Percentiles rank a stretch among this genome's conserved stretches.
phyloP scores from a whole-genome alignment of 345 rosid species.

The Linum usitatissimum region DNA sequence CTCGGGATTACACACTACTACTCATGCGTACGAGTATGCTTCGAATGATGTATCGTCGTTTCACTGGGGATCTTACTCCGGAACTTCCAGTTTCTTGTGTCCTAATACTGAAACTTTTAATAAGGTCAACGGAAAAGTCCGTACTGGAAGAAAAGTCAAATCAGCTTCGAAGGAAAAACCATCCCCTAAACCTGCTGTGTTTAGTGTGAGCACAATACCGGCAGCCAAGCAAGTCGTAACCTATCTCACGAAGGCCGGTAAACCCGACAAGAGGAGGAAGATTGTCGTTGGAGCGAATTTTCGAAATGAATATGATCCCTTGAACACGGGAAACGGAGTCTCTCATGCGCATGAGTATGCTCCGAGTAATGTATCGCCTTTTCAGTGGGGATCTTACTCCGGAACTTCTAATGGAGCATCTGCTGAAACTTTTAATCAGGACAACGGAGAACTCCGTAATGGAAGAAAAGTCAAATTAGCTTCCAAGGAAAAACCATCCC shows the following conservation, averaged over 20 bases:
- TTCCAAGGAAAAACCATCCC: slow-evolving; percentile 40
- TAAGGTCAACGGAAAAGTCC: slow-evolving; percentile 41
- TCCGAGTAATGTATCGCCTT: slow-evolving; percentile 51
- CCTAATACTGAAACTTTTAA: slow-evolving; percentile 42
- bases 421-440: slow-evolving; percentile 41
- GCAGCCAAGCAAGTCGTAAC: slow-evolving; percentile 25
- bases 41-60: slow-evolving; percentile 54
- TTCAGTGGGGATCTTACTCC: slow-evolving; percentile 59
- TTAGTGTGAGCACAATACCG: slow-evolving; percentile 20
- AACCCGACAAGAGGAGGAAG: slow-evolving; percentile 75
- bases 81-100: slow-evolving; percentile 43
- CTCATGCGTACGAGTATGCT: slow-evolving; percentile 67
- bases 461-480: slow-evolving; percentile 37
- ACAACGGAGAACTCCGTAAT: slow-evolving; percentile 36
- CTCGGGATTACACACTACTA: slow-evolving; percentile 49
- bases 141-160: slow-evolving; percentile 38
- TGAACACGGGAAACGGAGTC: too few species aligned
- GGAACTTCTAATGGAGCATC: slow-evolving; percentile 51
- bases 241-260: slow-evolving; percentile 23
- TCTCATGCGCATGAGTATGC: slow-evolving; percentile 65
- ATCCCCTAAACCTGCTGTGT: slow-evolving; percentile 24
- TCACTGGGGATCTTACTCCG: slow-evolving; percentile 60
- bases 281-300: slow-evolving; percentile 32
- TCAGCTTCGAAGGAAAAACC: slow-evolving; percentile 39
- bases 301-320: slow-evolving; percentile 21